Base-by-base conservation (phyloP, 2,329 filamentous ascomycete species). In the Aspergillus pseudoglaucus region DNA sequence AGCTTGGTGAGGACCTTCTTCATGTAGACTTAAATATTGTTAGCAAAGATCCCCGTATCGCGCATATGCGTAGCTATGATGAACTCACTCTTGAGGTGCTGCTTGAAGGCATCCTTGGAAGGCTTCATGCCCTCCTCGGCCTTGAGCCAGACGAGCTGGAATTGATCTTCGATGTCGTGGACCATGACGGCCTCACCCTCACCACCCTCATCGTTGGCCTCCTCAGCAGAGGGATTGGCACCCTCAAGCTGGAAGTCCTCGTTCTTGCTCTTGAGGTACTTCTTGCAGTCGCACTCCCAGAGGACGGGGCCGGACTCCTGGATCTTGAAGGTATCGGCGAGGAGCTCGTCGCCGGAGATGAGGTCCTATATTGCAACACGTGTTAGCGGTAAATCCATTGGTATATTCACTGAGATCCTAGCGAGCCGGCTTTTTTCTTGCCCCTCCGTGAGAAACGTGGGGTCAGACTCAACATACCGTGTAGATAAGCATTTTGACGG, bases 141-240 rank as follows among this genome's bases (percentile, higher is more conserved):
- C 61, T 74, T 72, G 51, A 72, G 61, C 69, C 77, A 76, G 74
- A 86, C 80, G 55, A 95, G 82, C 69, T 89, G 88, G 86, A 97
- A 97, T 63, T 88, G 87, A 79, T 90, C 78, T 69, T 95, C 81
- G 55, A 97, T 84, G 75, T 98, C 90, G 79, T 95, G 94, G 76
- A 96, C 90, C 74, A 84, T 72, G 51, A 62, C 58, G 49, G 58
- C 70, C 42, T 60, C 47, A 62, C 94, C 89, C 44, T 95, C 90
- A 61, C 83, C 61, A 56, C 71, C 85, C 62, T 90, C 76, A 0
- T 84, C 87, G 47, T 77, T 87, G 69, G 87, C 69, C 43, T 58
- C 91, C 78, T 97, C 93, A 53, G 93, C 90, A 62, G 91, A 97
- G 62, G 93, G 88, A 75, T 98, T 98, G 79, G 90, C 93, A 72